Conservation (phyloP, 2,329 filamentous ascomycete genomes). For the Aspergillus japonicus region DNA sequence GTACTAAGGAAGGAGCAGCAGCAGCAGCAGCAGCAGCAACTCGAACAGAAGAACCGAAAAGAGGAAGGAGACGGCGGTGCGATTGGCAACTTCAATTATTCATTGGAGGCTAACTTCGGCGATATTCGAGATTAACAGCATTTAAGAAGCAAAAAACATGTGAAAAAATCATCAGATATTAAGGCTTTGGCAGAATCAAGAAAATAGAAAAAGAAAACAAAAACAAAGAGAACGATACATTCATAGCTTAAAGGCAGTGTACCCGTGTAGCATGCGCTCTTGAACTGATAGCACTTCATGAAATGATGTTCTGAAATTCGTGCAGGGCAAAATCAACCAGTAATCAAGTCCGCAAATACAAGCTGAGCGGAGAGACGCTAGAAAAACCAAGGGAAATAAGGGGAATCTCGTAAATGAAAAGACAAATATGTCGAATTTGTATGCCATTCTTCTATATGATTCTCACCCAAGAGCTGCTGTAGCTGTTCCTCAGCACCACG, state of each 20-base stretch:
- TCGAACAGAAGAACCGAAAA: conserved; percentile 18
- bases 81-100: neutral
- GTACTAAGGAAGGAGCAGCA: conserved; percentile 39
- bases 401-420: neutral
- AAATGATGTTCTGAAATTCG: neutral
- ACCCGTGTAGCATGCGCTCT: neutral
- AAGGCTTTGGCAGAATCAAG: neutral
- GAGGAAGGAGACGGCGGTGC: neutral
- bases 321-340: neutral
- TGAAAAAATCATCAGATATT: neutral
- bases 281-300: neutral
- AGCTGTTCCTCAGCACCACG: too few relatives aligned
- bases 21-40: conserved; percentile 29
- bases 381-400: neutral
- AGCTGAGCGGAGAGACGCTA: neutral
- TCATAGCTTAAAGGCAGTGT: neutral
- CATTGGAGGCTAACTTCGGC: neutral
- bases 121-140: neutral
- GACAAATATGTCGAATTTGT: neutral
- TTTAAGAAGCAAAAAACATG: neutral
- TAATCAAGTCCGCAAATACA: neutral
- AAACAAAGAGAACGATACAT: neutral
- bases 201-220: neutral
- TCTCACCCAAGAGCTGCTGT: too few relatives aligned
- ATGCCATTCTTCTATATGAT: too few relatives aligned